Evolutionary conservation across 305 asterid species (phyloP).

Genomic region (Solanum hybrid): DNA sequence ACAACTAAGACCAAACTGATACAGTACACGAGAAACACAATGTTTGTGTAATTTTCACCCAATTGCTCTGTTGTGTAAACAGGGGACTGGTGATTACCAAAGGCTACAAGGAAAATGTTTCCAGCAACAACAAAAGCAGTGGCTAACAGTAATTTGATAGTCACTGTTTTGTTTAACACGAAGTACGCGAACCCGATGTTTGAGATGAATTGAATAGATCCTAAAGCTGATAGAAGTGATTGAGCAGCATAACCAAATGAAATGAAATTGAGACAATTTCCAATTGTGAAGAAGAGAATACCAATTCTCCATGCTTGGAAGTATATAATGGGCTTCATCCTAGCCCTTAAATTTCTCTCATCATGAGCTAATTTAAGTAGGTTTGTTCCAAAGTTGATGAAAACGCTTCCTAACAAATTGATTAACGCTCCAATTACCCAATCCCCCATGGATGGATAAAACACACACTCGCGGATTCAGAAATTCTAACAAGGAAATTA

Average conservation of each 20-base stretch:
- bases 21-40: conserved; percentile 68
- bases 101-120: conserved; percentile 87
- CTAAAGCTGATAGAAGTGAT: conserved; percentile 93
- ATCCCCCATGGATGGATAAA: conserved; percentile 48
- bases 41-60: conserved; percentile 71
- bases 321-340: conserved; percentile 56
- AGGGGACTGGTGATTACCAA: conserved; percentile 93
- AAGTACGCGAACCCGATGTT: conserved; percentile 76
- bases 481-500: neutral
- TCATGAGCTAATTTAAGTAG: conserved; percentile 84
- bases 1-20: conserved; percentile 57
- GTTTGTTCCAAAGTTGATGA: conserved; percentile 88
- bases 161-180: conserved; percentile 63
- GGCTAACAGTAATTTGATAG: conserved; percentile 62
- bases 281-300: conserved; percentile 58
- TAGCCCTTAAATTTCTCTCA: conserved; percentile 61
- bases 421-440: conserved; percentile 86
- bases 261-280: conserved; percentile 82
- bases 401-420: conserved; percentile 71
- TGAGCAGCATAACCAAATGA: conserved; percentile 96
- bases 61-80: conserved; percentile 82
- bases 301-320: conserved; percentile 90
- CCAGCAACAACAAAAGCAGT: conserved; percentile 86
- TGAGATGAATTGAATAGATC: conserved; percentile 85
- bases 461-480: neutral